These are phyloP conservation scores for Senna siamea DNA, from an alignment of 306 rosid species.

Conservation along the genomic window DNA sequence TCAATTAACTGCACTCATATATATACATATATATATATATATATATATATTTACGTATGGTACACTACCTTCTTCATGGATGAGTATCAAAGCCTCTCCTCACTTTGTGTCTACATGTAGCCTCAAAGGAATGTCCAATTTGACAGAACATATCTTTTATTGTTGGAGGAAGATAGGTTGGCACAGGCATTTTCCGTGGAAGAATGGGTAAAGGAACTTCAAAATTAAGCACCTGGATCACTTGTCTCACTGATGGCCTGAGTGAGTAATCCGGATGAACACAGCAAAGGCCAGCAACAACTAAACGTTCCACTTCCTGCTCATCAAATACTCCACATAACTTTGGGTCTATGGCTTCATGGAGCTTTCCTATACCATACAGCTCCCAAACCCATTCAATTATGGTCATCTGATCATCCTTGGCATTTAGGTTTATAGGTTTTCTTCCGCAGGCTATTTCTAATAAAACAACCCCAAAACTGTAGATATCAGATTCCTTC, in stretches of 20 bases:
- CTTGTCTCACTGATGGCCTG: constrained; percentile 43
- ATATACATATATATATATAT: no score
- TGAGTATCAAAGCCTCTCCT: no score
- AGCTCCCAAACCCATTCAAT: background rate
- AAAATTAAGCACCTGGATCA: constrained; percentile 39
- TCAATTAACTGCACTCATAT: no score
- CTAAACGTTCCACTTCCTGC: constrained; percentile 32
- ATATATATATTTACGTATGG: no score
- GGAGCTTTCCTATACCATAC: background rate
- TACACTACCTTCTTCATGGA: no score
- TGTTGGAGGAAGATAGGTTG: background rate
- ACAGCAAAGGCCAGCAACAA: constrained; percentile 44
- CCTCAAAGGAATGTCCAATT: no score
- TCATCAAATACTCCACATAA: constrained; percentile 27
- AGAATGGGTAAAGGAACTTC: constrained; percentile 43
- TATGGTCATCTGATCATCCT: background rate
- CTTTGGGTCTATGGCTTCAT: background rate
- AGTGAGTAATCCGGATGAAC: constrained; percentile 31
- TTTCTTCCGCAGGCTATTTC: no score
- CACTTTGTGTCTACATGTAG: no score
- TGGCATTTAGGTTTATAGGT: no score
- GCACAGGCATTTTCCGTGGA: constrained; percentile 21
- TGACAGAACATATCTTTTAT: background rate
- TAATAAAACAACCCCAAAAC: no score
- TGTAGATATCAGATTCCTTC: no score